phyloP scores from a whole-genome alignment of 129 eudicot species.

The Escallonia rubra region DNA sequence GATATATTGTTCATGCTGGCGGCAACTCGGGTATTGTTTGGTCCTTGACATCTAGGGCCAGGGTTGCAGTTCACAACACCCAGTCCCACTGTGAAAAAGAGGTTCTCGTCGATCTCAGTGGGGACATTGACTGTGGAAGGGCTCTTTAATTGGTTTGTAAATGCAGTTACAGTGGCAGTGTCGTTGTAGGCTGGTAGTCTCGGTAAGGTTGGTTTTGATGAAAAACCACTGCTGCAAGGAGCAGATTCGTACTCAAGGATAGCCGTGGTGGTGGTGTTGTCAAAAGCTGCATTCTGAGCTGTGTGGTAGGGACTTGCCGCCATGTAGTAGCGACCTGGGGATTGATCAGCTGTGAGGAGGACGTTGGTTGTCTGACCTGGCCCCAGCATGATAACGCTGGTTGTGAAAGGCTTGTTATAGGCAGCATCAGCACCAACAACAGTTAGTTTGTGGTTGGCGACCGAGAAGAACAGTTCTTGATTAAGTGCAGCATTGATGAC shows the following conservation, averaged over 20 bases:
- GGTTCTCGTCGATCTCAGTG: constrained; percentile 21
- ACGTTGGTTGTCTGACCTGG: constrained; percentile 55
- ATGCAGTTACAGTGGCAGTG: constrained; percentile 31
- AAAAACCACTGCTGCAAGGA: constrained; percentile 3
- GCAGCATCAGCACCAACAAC: constrained; percentile 47
- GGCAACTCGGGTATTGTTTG: constrained; percentile 34
- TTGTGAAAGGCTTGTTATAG: constrained; percentile 39
- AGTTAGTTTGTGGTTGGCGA: constrained; percentile 39
- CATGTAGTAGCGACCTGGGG: constrained; percentile 35
- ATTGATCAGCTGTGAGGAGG: constrained; percentile 28
- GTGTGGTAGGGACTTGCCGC: constrained; percentile 42
- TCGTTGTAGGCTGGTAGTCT: constrained; percentile 39
- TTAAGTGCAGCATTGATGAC: constrained; percentile 43
- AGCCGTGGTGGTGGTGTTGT: constrained; percentile 51
- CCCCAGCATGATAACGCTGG: constrained; percentile 34
- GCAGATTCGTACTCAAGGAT: constrained; percentile 35
- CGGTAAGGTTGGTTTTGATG: constrained; percentile 22
- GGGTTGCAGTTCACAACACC: constrained; percentile 33
- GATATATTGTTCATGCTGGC: constrained; percentile 48
- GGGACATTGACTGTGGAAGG: constrained; percentile 16
- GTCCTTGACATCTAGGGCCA: constrained; percentile 36
- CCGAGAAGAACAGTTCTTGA: constrained; percentile 43
- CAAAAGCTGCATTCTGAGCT: constrained; percentile 31
- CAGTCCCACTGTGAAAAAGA: constrained; percentile 29
- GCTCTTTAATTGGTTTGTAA: constrained; percentile 26